phyloP scores from a whole-genome alignment of 2,329 filamentous ascomycete genomes.

The Pochonia chlamydosporia region DNA sequence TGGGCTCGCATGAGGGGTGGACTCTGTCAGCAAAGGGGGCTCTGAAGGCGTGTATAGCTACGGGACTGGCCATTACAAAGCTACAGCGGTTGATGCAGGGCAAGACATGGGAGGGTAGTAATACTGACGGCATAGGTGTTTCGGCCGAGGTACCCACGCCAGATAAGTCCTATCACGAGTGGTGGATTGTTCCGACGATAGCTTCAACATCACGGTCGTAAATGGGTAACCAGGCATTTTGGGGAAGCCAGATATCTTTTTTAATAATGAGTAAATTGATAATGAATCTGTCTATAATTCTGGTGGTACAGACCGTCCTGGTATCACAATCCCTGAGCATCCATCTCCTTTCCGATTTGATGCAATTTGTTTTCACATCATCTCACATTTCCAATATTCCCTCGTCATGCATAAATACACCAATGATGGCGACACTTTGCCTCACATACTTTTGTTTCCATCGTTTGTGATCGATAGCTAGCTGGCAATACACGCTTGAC shows the following conservation, averaged over 20 bases:
- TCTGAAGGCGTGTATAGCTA: slow-evolving; percentile 65
- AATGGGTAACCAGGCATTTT: neutral
- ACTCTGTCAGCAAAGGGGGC: slow-evolving; percentile 50
- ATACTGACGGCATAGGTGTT: slow-evolving; percentile 28
- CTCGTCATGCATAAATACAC: neutral
- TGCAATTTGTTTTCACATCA: neutral
- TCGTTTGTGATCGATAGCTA: too few relatives aligned
- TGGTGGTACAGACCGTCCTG: slow-evolving; percentile 1
- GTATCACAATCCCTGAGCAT: slow-evolving; percentile 1
- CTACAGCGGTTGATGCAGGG: slow-evolving; percentile 51
- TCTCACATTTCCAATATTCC: neutral
- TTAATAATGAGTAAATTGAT: neutral
- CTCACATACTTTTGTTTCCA: too few relatives aligned
- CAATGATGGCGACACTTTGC: neutral
- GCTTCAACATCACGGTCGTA: slow-evolving; percentile 8
- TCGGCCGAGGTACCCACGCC: slow-evolving; percentile 46
- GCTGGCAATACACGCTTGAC: neutral
- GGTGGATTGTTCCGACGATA: slow-evolving; percentile 58
- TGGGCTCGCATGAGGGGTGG: slow-evolving; percentile 58
- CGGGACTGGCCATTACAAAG: slow-evolving; percentile 57
- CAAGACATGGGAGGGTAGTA: slow-evolving; percentile 12
- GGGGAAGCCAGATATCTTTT: too few relatives aligned
- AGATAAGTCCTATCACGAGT: slow-evolving; percentile 54
- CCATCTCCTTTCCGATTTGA: neutral
- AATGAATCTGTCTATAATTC: slow-evolving; percentile 2